These are phyloP conservation scores for Aspergillus thermomutatus DNA, from an alignment of 2,329 filamentous ascomycete genomes.

Conservation along the genomic window DNA sequence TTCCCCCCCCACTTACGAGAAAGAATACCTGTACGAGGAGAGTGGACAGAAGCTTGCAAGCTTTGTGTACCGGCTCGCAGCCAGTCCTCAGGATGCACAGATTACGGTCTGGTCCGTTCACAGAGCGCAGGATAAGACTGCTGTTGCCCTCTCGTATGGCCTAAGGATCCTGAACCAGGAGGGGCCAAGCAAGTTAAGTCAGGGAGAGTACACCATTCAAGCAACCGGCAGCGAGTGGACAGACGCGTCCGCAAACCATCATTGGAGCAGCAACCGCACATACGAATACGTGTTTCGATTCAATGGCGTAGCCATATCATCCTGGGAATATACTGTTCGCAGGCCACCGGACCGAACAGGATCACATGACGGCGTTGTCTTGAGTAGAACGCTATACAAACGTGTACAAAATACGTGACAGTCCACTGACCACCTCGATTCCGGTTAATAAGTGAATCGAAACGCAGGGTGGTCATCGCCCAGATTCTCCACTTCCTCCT, in stretches of 20 bases:
- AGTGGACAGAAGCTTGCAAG: background rate
- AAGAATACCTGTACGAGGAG: constrained; percentile 33
- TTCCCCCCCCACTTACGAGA: constrained; percentile 42
- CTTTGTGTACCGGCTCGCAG: constrained; percentile 13
- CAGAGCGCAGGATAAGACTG: background rate
- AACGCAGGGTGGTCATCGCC: constrained; percentile 41
- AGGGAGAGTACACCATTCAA: constrained; percentile 13
- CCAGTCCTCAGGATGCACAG: constrained; percentile 5
- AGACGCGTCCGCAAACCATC: background rate
- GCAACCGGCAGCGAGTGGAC: background rate
- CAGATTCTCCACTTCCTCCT: constrained; percentile 36
- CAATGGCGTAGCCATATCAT: constrained; percentile 24
- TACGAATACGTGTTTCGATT: constrained; percentile 25
- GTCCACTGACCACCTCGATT: background rate
- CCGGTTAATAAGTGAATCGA: constrained; percentile 31
- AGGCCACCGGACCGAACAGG: background rate
- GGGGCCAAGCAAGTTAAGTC: background rate
- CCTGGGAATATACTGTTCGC: constrained; percentile 18
- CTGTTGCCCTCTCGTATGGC: constrained; percentile 4
- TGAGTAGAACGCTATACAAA: background rate
- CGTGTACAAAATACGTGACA: background rate
- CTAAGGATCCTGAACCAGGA: constrained; percentile 5
- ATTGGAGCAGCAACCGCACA: background rate
- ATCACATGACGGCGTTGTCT: background rate
- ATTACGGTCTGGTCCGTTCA: constrained; percentile 16